A percentile compares a stretch with the other conserved stretches of the same genome.
These are phyloP conservation scores for Cercospora janseana DNA, from an alignment of 2,329 filamentous ascomycete species.

Conservation along the genomic window DNA sequence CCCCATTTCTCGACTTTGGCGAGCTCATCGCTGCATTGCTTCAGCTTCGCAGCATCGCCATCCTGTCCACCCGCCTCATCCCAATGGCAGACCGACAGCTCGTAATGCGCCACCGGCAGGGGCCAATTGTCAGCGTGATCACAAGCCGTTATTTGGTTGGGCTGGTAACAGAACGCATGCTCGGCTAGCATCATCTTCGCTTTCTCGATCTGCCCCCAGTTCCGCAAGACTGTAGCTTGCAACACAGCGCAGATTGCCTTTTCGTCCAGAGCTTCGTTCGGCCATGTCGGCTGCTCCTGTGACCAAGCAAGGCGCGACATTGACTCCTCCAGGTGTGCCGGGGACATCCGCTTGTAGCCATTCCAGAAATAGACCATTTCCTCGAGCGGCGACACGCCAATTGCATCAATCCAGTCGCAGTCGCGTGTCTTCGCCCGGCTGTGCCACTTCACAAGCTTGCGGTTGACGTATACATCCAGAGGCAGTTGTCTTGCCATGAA, in stretches of 20 bases:
- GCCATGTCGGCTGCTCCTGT: conserved; percentile 52
- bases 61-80: conserved; percentile 53
- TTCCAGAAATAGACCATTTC: conserved; percentile 97
- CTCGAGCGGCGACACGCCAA: conserved; percentile 75
- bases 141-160: conserved; percentile 50
- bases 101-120: conserved; percentile 75
- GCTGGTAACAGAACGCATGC: conserved; percentile 61
- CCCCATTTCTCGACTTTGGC: conserved; percentile 70
- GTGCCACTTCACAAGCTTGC: conserved; percentile 88
- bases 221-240: conserved; percentile 63
- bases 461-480: conserved; percentile 79
- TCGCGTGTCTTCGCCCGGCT: conserved; percentile 66
- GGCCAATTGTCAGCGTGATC: conserved; percentile 66
- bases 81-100: conserved; percentile 82
- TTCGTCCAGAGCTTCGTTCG: conserved; percentile 57
- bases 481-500: conserved; percentile 89
- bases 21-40: conserved; percentile 64
- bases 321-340: conserved; percentile 62
- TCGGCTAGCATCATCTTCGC: conserved; percentile 63
- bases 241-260: conserved; percentile 65
- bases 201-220: conserved; percentile 56
- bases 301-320: conserved; percentile 66
- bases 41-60: conserved; percentile 48
- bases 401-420: conserved; percentile 71
- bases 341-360: conserved; percentile 76